Percentiles rank a stretch among this genome's conserved stretches.
Evolutionary conservation across 2,329 filamentous ascomycete genomes (phyloP).

Genomic region (Grosmannia clavigera): DNA sequence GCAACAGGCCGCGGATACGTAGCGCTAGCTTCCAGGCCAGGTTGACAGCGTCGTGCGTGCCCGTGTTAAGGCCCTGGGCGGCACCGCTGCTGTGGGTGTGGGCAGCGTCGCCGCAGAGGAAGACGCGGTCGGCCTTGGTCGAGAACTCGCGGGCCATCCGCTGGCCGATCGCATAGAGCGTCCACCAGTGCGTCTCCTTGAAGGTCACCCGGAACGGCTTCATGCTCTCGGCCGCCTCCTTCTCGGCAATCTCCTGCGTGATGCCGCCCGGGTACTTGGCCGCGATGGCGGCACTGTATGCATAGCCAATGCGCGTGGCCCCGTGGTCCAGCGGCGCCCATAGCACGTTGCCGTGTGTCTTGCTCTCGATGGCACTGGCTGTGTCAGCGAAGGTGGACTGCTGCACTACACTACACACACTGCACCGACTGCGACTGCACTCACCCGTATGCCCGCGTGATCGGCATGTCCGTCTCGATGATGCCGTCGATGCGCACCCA

Average conservation of each 20-base stretch:
- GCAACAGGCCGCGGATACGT: slow-evolving; percentile 11
- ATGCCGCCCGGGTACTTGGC: slow-evolving; percentile 22
- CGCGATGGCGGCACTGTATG: slow-evolving; percentile 29
- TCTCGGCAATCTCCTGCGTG: slow-evolving; percentile 39
- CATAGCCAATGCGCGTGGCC: slow-evolving; percentile 40
- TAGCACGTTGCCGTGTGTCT: slow-evolving; percentile 40
- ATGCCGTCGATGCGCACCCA: slow-evolving; percentile 42
- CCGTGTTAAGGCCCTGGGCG: slow-evolving; percentile 46
- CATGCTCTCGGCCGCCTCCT: slow-evolving; percentile 30
- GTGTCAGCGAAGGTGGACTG: neutral
- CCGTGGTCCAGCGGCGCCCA: slow-evolving; percentile 42
- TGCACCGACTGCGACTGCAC: slow-evolving; percentile 2
- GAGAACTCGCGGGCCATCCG: slow-evolving; percentile 47
- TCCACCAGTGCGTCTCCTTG: slow-evolving; percentile 41
- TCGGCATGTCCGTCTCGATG: slow-evolving; percentile 35
- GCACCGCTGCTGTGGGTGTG: slow-evolving; percentile 50
- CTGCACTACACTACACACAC: no score
- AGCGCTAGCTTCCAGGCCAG: slow-evolving; percentile 32
- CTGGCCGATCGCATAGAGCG: slow-evolving; percentile 37
- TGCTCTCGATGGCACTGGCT: slow-evolving; percentile 29
- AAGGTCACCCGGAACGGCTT: slow-evolving; percentile 29
- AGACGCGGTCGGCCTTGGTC: slow-evolving; percentile 33
- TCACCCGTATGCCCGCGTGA: slow-evolving; percentile 29
- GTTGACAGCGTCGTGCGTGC: slow-evolving; percentile 44
- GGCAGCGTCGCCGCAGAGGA: slow-evolving; percentile 36